Evolutionary conservation across 2,329 filamentous ascomycete species (phyloP), one percentile per base, ranked within the genome.

Genomic region (Pochonia chlamydosporia): DNA sequence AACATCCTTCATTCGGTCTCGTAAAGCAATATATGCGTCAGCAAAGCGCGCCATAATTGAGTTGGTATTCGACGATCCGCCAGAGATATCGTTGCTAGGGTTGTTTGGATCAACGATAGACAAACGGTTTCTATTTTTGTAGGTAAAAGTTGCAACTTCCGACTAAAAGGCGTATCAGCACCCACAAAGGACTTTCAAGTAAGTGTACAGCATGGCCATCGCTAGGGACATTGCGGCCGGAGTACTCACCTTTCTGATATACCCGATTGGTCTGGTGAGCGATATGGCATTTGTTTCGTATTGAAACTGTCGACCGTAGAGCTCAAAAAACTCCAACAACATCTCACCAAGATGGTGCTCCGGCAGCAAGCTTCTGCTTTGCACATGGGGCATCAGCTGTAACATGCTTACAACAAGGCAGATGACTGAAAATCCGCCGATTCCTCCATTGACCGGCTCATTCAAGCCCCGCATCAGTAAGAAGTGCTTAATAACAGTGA

Each of bases 61-160:
- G 1, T 66, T 54, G 7, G 86, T 87, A 54, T 88, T 86, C 40
- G 73, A 77, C 0, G 90, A 93, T 9, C 91, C 91, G 9, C 90
- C 90, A 0, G 93, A 85, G 23, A 99, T 93, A 59, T 99, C 93
- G 63, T 97, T 97, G 23, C 76, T 70, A 0, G 79, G 64, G 49
- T 88, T 87, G 64, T 97, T 96, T 0, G 93, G 93, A 60, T 99
- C 93, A 49, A 96, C 85, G 57, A 99, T 96, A 8, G 85, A 87
- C 2, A 99, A 74, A 2, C 89, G 82, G 43, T 85, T 75, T 13
- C 64, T 66, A 58, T 84, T 83, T 56, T 78, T 79, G 58, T 84
- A 81, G 4, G 72, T 64, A 44, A 82, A 63, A 1, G 59, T 61
- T 25, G 53, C 63, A 14, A 76, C 73, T 23, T 71, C 60, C 31